These are phyloP conservation scores for Candida alai DNA, from an alignment of 805 yeast genomes.

Conservation along the genomic window DNA sequence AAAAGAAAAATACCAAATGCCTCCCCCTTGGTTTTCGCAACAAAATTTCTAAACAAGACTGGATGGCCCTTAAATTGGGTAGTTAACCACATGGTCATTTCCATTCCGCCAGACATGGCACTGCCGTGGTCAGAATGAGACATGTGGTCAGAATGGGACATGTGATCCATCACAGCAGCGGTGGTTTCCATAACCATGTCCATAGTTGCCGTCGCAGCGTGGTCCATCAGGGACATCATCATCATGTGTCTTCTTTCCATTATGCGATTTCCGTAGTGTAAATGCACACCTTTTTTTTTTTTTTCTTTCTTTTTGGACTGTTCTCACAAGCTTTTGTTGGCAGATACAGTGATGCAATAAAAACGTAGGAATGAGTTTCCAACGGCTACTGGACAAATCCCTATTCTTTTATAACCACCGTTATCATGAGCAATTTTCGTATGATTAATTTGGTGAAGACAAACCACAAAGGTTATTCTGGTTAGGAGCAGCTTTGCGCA, in stretches of 20 bases:
- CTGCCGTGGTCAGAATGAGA: slow-evolving; percentile 9
- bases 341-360: too few species aligned
- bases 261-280: too few species aligned
- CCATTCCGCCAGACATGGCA: slow-evolving; percentile 4
- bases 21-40: slow-evolving; percentile 51
- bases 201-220: slow-evolving; percentile 8
- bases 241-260: slow-evolving; percentile 1
- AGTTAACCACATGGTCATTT: slow-evolving; percentile 59
- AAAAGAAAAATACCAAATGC: slow-evolving; percentile 74
- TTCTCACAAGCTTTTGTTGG: too few species aligned
- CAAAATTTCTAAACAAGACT: slow-evolving; percentile 53
- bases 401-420: too few species aligned
- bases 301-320: too few species aligned
- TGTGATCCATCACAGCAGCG: slow-evolving; percentile 4
- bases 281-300: too few species aligned
- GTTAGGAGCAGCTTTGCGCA: too few species aligned
- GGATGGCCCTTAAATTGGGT: slow-evolving; percentile 51
- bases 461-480: too few species aligned
- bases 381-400: too few species aligned
- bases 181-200: slow-evolving; percentile 13
- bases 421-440: too few species aligned
- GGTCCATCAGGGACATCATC: slow-evolving; percentile 11
- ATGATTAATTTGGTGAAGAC: too few species aligned
- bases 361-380: too few species aligned
- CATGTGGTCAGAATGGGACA: slow-evolving; percentile 6